Evolutionary conservation across 768 basidiomycete genomes (phyloP), one percentile per base, ranked within the genome.

Genomic region (Trametes maxima): DNA sequence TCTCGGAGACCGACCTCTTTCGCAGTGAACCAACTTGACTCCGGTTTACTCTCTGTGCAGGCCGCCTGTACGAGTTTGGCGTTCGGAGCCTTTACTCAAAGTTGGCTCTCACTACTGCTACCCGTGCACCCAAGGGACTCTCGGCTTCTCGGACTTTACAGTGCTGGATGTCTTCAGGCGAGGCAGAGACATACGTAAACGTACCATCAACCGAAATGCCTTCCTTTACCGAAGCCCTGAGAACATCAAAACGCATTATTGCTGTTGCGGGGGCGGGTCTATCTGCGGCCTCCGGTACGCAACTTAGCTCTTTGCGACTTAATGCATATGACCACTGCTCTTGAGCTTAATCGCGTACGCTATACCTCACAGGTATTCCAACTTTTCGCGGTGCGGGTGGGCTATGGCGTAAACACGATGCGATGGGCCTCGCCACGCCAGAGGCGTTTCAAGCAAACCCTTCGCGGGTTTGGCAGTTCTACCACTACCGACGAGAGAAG

Each of bases 391-490:
- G 79, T 12, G 74, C 74, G 16, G 82, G 82, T 19, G 83, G 82
- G 12, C 62, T 82, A 61, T 84, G 83, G 83, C 70, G 80, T 50
- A 79, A 75, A 46, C 80, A 81, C 64, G 73, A 83, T 52, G 80
- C 83, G 0, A 79, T 76, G 57, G 73, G 74, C 44, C 76, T 86
- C 10, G 84, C 84, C 4, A 83, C 82, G 13, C 85, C 82, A 0
- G 74, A 82, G 62, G 82, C 78, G 0, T 88, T 86, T 69, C 47
- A 62, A 1, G 63, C 73, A 21, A 75, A 82, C 54, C 85, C 83
- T 0, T 79, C 78, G 16, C 71, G 77, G 3, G 80, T 83, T 2
- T 86, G 85, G 86, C 83, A 87, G 64, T 87, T 87, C 67, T 88
- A 86, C 64, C 86, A 87, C 63, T 82, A 83, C 58, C 75, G 86